Base-by-base conservation (phyloP, 2,329 filamentous ascomycete species). In the Macroventuria anomochaeta region DNA sequence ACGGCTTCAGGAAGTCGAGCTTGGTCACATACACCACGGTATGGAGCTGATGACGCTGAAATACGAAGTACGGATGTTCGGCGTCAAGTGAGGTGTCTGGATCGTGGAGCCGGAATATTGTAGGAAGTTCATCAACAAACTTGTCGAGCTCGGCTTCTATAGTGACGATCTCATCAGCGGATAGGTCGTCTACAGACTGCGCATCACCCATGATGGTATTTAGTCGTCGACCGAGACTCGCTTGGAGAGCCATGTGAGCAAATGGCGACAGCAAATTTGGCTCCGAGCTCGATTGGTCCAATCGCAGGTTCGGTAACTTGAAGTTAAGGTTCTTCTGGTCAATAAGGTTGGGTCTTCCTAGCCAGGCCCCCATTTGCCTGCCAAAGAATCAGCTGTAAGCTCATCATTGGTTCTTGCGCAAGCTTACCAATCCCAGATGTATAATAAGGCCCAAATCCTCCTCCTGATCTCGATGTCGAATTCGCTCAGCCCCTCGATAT, bases 401-500 rank as follows among this genome's bases (percentile, higher is more conserved):
- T 20, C 8, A 10, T 2, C 15, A 11, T 7, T 7, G 4, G 10
- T 5, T 11, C 5, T 15, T 5, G 10, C 7, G 10, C 18, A 18
- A 18, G 61, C 69, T 62, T 68, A 80, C 78, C 79, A 80, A 46
- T 81, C 79, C 79, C 79, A 82, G 31, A 75, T 58, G 55, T 78
- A 80, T 11, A 81, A 59, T 20, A 81, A 64, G 32, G 74, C 75
- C 79, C 79, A 81, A 4, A 80, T 50, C 4, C 79, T 74, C 51
- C 77, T 70, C 50, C 79, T 70, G 63, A 81, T 80, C 56, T 81
- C 79, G 6, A 73, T 67, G 12, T 81, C 79, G 51, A 80, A 81
- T 31, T 81, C 79, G 3, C 72, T 72, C 26, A 79, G 46, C 0
- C 64, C 68, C 12, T 71, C 63, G 13, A 69, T 70, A 6, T 70